phyloP scores from a whole-genome alignment of 2,329 filamentous ascomycete genomes.

The Ophiocordyceps camponoti-leonardi region DNA sequence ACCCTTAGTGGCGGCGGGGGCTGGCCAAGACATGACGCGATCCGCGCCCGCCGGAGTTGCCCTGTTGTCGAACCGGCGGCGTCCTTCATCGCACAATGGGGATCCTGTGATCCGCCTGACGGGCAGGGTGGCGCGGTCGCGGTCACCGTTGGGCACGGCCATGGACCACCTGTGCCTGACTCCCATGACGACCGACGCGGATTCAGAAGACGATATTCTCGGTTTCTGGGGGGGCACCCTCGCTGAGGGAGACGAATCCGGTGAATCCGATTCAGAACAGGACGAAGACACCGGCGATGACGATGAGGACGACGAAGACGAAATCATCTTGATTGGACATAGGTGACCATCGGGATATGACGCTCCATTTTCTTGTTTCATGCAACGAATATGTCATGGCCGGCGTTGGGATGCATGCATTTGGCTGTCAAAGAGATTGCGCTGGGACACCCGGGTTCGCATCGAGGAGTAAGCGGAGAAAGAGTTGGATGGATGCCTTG shows the following conservation, averaged over 20 bases:
- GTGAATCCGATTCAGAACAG: constrained; percentile 27
- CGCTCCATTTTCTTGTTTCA: background rate
- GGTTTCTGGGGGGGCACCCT: constrained; percentile 36
- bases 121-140: constrained; percentile 26
- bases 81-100: constrained; percentile 21
- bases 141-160: constrained; percentile 19
- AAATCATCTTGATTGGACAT: constrained; percentile 33
- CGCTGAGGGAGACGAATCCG: constrained; percentile 29
- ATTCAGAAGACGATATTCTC: constrained; percentile 38
- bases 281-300: constrained; percentile 17
- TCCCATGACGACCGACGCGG: constrained; percentile 17
- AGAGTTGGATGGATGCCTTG: background rate
- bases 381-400: background rate
- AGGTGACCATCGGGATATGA: constrained; percentile 12
- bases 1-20: background rate
- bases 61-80: constrained; percentile 12
- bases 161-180: constrained; percentile 9
- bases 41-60: constrained; percentile 4
- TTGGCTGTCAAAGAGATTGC: background rate
- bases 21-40: constrained; percentile 4
- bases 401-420: background rate
- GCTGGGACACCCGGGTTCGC: background rate
- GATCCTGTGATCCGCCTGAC: constrained; percentile 15
- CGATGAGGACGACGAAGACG: constrained; percentile 32
- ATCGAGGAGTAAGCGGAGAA: background rate